Percentiles rank a stretch among this genome's conserved stretches.
phyloP scores from a whole-genome alignment of 345 rosid species.

The Euphorbia pulcherrima region DNA sequence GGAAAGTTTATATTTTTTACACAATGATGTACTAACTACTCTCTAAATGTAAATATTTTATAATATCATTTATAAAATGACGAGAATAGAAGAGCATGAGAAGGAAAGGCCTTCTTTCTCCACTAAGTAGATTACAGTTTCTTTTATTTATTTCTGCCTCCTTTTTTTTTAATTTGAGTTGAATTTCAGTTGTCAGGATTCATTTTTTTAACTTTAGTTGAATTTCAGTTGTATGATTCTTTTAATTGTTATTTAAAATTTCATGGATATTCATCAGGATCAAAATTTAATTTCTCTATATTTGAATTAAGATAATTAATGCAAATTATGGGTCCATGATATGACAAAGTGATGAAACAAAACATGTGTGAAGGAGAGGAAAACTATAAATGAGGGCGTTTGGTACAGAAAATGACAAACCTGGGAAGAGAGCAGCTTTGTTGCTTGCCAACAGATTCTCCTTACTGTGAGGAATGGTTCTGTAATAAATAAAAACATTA shows the following conservation, averaged over 20 bases:
- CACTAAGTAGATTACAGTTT: not conserved
- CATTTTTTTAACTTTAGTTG: no score
- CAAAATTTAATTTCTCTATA: not conserved
- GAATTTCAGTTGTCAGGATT: no score
- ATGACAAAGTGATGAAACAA: conserved; percentile 15
- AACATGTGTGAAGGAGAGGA: conserved; percentile 4
- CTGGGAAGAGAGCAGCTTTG: conserved; percentile 13
- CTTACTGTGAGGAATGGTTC: conserved; percentile 23
- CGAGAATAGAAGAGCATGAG: no score
- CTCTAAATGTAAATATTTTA: not conserved
- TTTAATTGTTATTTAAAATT: no score
- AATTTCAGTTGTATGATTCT: no score
- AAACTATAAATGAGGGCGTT: not conserved
- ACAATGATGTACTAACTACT: not conserved
- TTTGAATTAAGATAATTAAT: not conserved
- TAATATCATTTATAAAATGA: no score
- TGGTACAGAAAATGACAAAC: conserved; percentile 26
- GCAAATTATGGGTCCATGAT: conserved; percentile 10
- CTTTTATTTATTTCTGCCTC: not conserved
- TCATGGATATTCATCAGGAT: not conserved
- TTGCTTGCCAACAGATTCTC: conserved; percentile 19
- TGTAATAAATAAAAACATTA: conserved; percentile 15
- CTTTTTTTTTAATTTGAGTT: not conserved
- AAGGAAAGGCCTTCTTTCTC: no score
- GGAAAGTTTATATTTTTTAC: no score